These are phyloP conservation scores for Rubia occidens DNA, from an alignment of 305 asterid species.

Conservation along the genomic window DNA sequence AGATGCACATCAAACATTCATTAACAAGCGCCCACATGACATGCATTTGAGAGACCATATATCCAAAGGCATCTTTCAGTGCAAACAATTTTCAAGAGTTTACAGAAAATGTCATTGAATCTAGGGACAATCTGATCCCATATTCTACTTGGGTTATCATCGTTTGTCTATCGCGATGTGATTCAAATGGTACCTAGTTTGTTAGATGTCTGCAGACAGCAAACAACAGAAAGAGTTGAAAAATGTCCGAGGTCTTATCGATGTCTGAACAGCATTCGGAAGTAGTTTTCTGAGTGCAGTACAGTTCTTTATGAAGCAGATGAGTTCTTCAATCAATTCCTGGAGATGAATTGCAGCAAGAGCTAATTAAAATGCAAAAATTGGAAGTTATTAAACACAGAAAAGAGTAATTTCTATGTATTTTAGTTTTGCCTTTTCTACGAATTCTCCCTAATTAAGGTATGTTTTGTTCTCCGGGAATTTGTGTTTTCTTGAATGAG, in stretches of 20 bases:
- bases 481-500: not conserved
- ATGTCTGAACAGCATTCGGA: not conserved
- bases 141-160: constrained; percentile 4
- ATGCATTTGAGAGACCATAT: constrained; percentile 13
- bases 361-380: no score
- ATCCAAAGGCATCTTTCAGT: not conserved
- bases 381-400: not conserved
- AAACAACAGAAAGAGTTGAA: not conserved
- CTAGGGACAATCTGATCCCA: constrained; percentile 18
- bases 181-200: constrained; percentile 4
- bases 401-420: not conserved
- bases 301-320: not conserved
- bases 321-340: not conserved
- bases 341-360: not conserved
- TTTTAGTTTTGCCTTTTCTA: not conserved
- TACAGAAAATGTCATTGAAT: not conserved
- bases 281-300: not conserved
- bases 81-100: constrained; percentile 8
- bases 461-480: not conserved
- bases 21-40: constrained; percentile 18
- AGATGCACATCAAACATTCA: constrained; percentile 13
- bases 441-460: not conserved
- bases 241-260: not conserved
- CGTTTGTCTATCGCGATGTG: constrained; percentile 15
- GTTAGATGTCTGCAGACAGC: not conserved